A percentile compares a stretch with the other conserved stretches of the same genome.
phyloP scores from a whole-genome alignment of 1,284 basidiomycete species.

The Filobasidium uniguttulatum region DNA sequence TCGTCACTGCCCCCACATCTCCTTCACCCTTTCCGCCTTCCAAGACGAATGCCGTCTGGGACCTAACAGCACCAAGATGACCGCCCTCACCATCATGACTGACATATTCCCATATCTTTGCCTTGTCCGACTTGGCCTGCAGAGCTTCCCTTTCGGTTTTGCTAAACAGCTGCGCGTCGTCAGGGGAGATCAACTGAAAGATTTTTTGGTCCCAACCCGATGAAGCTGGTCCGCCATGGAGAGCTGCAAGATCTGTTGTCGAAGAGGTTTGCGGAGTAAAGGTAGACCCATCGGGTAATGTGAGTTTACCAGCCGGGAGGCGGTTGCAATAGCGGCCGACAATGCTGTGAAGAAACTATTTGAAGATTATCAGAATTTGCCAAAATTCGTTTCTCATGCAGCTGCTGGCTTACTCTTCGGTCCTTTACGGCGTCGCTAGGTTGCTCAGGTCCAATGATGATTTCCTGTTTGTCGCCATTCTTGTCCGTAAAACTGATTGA shows the following conservation, averaged over 20 bases:
- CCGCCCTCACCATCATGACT: slow-evolving; percentile 12
- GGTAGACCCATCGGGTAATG: slow-evolving; percentile 1
- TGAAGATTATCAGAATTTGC: neutral
- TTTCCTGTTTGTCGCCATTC: slow-evolving; percentile 10
- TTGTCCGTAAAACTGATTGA: slow-evolving; percentile 13
- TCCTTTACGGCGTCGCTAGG: slow-evolving; percentile 11
- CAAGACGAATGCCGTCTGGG: slow-evolving; percentile 8
- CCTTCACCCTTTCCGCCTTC: neutral
- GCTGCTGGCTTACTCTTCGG: slow-evolving; percentile 7
- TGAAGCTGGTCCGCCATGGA: slow-evolving; percentile 11
- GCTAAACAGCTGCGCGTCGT: neutral
- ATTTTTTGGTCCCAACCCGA: slow-evolving; percentile 14
- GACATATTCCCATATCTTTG: slow-evolving; percentile 12
- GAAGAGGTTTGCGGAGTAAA: too few species aligned
- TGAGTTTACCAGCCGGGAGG: slow-evolving; percentile 7
- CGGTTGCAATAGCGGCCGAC: slow-evolving; percentile 15
- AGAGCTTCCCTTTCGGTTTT: neutral
- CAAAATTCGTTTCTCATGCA: too few species aligned
- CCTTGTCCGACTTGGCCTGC: slow-evolving; percentile 1
- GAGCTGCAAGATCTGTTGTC: too few species aligned
- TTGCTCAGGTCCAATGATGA: slow-evolving; percentile 14
- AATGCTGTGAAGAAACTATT: slow-evolving; percentile 12
- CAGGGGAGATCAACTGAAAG: neutral
- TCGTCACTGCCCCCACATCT: slow-evolving; percentile 4
- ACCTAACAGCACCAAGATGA: slow-evolving; percentile 9